Conservation (phyloP, 1,284 basidiomycete species). For the Ceratobasidium sp. region DNA sequence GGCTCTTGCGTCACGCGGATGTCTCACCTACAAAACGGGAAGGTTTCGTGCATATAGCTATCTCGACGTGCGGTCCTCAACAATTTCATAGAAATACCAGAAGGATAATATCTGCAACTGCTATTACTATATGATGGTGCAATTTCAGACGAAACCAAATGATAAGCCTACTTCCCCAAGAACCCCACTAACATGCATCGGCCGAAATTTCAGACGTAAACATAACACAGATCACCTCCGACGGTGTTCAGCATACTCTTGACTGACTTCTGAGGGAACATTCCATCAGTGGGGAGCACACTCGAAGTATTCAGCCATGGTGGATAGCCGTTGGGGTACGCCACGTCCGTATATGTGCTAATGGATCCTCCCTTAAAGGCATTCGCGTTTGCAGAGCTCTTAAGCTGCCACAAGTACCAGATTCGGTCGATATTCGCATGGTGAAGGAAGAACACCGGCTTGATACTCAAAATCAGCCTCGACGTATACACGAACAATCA, state of each 20-base stretch:
- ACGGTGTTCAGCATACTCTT: constrained; percentile 23
- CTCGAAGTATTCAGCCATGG: constrained; percentile 31
- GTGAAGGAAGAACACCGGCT: constrained; percentile 43
- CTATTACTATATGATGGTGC: constrained; percentile 11
- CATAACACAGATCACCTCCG: constrained; percentile 24
- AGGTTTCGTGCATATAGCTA: not conserved
- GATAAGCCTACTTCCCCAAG: not conserved
- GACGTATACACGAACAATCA: constrained; percentile 17
- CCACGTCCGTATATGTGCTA: constrained; percentile 37
- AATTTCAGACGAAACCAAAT: not conserved
- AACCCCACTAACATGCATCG: not conserved
- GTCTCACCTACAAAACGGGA: constrained; percentile 9
- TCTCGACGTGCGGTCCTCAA: too few species aligned
- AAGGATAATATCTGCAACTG: too few species aligned
- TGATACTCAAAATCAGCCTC: constrained; percentile 1
- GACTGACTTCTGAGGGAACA: constrained; percentile 5
- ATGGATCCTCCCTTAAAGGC: constrained; percentile 37
- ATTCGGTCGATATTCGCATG: constrained; percentile 42
- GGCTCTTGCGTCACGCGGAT: constrained; percentile 44
- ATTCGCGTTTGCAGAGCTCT: constrained; percentile 31
- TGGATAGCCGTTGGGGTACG: constrained; percentile 36
- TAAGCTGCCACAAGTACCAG: constrained; percentile 40
- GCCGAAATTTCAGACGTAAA: constrained; percentile 8
- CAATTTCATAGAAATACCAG: too few species aligned
- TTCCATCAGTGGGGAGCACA: constrained; percentile 32